Base-by-base conservation (phyloP, 2,329 filamentous ascomycete species). In the Nothophaeocryptopus gaeumannii region DNA sequence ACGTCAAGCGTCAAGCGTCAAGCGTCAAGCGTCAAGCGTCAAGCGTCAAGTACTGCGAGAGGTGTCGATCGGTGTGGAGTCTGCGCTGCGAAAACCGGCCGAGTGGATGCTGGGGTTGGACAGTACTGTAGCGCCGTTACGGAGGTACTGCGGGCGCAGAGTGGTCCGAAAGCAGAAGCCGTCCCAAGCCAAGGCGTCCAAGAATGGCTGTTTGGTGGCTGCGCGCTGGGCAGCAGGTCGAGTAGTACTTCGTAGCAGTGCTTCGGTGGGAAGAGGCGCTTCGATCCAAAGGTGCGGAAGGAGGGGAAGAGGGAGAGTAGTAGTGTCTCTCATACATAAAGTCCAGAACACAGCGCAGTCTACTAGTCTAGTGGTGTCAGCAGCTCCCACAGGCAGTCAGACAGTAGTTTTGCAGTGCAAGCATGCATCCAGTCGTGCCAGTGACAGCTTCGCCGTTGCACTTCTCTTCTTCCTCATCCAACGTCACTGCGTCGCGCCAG, bases 201-300 rank as follows among this genome's bases (percentile, higher is more conserved):
- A 47, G 44, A 39, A 35, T 8, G 43, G 34, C 35, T 32, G 39
- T 40, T 20, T 39, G 31, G 44, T 40, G 43, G 43, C 49, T 43
- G 37, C 49, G 43, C 43, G 32, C 33, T 50, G 42, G 48, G 49
- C 47, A 41, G 34, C 30, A 39, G 31, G 34, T 45, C 34, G 33
- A 15, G 45, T 10, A 16, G 7, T n/a, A n/a, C n/a, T n/a, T n/a
- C n/a, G n/a, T n/a, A n/a, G n/a, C n/a, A n/a, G n/a, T n/a, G n/a
- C n/a, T n/a, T n/a, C n/a, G n/a, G n/a, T n/a, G n/a, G n/a, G n/a
- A n/a, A n/a, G n/a, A n/a, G 14, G 5, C 7, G 20, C 20, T 26
- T 26, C 4, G 20, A 26, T 26, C 20, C 20, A 26, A 15, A 20
- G 9, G 15, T 15, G 40, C 14, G 20, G n/a, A 10, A 12, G 9